phyloP scores from a whole-genome alignment of 2,329 filamentous ascomycete genomes.

The Emmonsia crescens region DNA sequence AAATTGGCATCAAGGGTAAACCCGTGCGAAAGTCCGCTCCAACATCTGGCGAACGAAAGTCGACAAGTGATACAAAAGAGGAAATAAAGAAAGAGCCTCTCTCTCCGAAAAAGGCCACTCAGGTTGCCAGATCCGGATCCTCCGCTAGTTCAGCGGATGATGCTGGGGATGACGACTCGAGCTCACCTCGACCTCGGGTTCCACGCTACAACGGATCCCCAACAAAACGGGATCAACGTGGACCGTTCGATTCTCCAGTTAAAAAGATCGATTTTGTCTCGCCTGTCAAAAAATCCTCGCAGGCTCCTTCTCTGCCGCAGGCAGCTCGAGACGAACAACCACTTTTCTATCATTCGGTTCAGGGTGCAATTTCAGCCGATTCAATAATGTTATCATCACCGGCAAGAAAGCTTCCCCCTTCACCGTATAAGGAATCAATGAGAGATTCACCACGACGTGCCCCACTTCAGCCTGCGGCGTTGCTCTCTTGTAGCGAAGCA shows the following conservation, averaged over 20 bases:
- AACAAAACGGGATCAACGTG: slow-evolving; percentile 20
- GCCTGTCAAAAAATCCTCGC: slow-evolving; percentile 7
- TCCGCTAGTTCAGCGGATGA: slow-evolving; percentile 23
- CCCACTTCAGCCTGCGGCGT: slow-evolving; percentile 18
- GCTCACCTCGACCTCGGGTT: slow-evolving; percentile 25
- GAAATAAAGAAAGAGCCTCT: slow-evolving; percentile 26
- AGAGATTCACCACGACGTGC: slow-evolving; percentile 32
- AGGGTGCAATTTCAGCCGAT: slow-evolving; percentile 18
- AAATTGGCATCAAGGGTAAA: slow-evolving; percentile 33
- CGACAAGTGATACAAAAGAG: slow-evolving; percentile 11
- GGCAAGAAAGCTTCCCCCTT: slow-evolving; percentile 33
- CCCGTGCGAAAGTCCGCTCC: slow-evolving; percentile 35
- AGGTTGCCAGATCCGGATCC: slow-evolving; percentile 32
- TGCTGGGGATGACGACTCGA: slow-evolving; percentile 34
- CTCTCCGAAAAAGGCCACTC: slow-evolving; percentile 40
- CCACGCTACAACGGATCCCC: slow-evolving; percentile 24
- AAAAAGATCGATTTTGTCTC: slow-evolving; percentile 29
- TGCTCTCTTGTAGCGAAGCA: slow-evolving; percentile 11
- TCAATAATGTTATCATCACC: slow-evolving; percentile 33
- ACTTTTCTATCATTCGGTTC: neutral
- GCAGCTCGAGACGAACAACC: neutral
- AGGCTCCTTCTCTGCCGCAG: too few relatives aligned
- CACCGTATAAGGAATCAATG: slow-evolving; percentile 34
- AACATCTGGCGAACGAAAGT: slow-evolving; percentile 19
- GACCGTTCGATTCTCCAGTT: slow-evolving; percentile 25